Base-by-base conservation (phyloP, 306 rosid species). In the Spatholobus suberectus region DNA sequence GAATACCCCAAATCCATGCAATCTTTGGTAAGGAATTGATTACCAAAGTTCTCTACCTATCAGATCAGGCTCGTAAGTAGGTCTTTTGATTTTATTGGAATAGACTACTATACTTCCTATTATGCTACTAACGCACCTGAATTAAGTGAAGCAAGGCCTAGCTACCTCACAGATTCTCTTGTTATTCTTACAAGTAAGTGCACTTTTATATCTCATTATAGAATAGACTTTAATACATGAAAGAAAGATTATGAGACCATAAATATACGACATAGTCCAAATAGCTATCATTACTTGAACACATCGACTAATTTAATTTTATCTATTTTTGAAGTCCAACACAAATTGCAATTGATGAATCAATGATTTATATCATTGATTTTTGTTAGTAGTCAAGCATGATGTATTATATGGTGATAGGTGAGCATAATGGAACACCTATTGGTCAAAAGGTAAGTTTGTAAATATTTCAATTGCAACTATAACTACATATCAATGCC, bases 31-130 rank as follows among this genome's bases (percentile, higher is more conserved):
- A 71, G 81, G 8, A 65, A 17, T 8, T 12, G 85, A 32, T 75
- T 82, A 43, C 85, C 85, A 49, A 65, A 52, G 41, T 82, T 82
- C 52, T 24, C 85, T 8, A 3, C 4, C 6, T 8, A 68, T 35
- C 44, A 76, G 47, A 15, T 5, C 18, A 32, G 12, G 44, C 73
- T 55, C 9, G 21, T 83, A 11, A 83, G 6, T 57, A 77, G 66
- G 11, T 83, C 82, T 4, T 83, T 57, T 76, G 78, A 83, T 83
- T 83, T 76, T 77, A 58, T 83, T 58, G 86, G 86, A 12, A 11
- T 76, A 58, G 77, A 83, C 78, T 83, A 76, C 24, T 83, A 83
- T 23, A 35, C 82, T n/a, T 34, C 86, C 21, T 3, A 44, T 21
- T 83, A 69, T 76, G 82, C 82, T 44, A 23, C 78, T 2, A 2